A percentile compares a stretch with the other conserved stretches of the same genome.
Conservation (phyloP, 192 early-diverging fungal species). For the Pilaira anomala region DNA sequence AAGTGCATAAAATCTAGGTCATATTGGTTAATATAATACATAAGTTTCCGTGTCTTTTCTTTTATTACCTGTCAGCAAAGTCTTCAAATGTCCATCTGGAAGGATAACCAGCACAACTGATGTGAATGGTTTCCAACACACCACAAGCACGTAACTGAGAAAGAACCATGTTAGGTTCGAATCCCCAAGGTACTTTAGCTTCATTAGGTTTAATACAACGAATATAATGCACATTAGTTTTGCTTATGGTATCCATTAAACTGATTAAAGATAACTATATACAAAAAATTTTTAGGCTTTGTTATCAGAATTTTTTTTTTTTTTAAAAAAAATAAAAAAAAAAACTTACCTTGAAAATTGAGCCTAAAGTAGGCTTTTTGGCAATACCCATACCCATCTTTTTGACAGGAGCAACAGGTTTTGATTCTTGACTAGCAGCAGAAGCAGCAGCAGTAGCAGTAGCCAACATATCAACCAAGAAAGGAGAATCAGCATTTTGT, state of each 20-base stretch:
- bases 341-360: slow-evolving; percentile 85
- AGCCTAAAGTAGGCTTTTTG: slow-evolving; percentile 89
- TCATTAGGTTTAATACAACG: slow-evolving; percentile 99
- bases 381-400: slow-evolving; percentile 20
- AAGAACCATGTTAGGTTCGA: slow-evolving; percentile 93
- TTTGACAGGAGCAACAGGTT: slow-evolving; percentile 3
- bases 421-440: slow-evolving; percentile 30
- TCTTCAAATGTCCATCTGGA: slow-evolving; percentile 83
- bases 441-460: slow-evolving; percentile 46
- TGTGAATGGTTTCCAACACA: slow-evolving; percentile 98
- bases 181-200: slow-evolving; percentile 85
- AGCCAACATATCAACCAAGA: slow-evolving; percentile 79
- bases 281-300: not conserved
- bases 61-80: slow-evolving; percentile 77
- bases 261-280: slow-evolving; percentile 70
- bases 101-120: slow-evolving; percentile 97
- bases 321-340: no score
- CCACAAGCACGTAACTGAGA: slow-evolving; percentile 95
- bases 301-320: not conserved
- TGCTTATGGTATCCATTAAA: slow-evolving; percentile 92
- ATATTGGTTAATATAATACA: not conserved
- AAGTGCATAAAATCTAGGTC: slow-evolving; percentile 47
- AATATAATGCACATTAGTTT: slow-evolving; percentile 94
- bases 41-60: no score
- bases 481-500: slow-evolving; percentile 68